Conservation (phyloP, 768 basidiomycete genomes). For the Grammothele lineata region DNA sequence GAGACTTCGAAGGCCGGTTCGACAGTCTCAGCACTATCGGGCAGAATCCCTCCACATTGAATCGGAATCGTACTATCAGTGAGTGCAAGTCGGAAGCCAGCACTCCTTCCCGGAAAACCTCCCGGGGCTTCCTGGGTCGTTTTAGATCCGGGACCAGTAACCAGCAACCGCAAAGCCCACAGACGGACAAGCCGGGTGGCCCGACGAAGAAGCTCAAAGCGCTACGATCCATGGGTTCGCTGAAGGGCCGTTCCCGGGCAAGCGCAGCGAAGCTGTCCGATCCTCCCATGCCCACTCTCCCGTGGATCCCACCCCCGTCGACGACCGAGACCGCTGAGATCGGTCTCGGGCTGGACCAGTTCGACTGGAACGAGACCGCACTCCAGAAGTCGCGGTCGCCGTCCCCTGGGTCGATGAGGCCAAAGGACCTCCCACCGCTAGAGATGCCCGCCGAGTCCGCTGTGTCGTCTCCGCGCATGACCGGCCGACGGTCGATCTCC, state of each 20-base stretch:
- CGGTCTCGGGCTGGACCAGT: conserved; percentile 31
- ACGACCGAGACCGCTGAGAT: conserved; percentile 9
- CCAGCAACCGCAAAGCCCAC: conserved; percentile 40
- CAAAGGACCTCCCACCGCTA: conserved; percentile 28
- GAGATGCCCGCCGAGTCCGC: conserved; percentile 32
- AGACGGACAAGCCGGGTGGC: conserved; percentile 35
- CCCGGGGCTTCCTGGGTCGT: conserved; percentile 62
- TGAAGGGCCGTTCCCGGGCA: conserved; percentile 41
- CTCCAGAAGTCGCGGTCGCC: conserved; percentile 19
- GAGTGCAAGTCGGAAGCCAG: conserved; percentile 29
- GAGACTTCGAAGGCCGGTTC: conserved; percentile 84
- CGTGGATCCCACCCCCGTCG: conserved; percentile 10
- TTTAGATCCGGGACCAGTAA: conserved; percentile 45
- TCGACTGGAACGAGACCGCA: conserved; percentile 40
- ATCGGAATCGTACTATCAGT: conserved; percentile 27
- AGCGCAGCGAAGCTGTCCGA: conserved; percentile 6
- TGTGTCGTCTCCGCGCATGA: conserved; percentile 33
- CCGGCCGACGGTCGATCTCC: conserved; percentile 71
- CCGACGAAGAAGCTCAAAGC: conserved; percentile 60
- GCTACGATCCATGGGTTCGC: conserved; percentile 76
- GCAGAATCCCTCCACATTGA: conserved; percentile 31
- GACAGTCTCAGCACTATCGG: conserved; percentile 76
- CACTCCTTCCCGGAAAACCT: conserved; percentile 50
- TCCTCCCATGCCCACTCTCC: conserved; percentile 14
- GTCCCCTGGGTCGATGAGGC: conserved; percentile 18